These are phyloP conservation scores for Pezicula neosporulosa DNA, from an alignment of 2,329 filamentous ascomycete genomes.

Conservation along the genomic window DNA sequence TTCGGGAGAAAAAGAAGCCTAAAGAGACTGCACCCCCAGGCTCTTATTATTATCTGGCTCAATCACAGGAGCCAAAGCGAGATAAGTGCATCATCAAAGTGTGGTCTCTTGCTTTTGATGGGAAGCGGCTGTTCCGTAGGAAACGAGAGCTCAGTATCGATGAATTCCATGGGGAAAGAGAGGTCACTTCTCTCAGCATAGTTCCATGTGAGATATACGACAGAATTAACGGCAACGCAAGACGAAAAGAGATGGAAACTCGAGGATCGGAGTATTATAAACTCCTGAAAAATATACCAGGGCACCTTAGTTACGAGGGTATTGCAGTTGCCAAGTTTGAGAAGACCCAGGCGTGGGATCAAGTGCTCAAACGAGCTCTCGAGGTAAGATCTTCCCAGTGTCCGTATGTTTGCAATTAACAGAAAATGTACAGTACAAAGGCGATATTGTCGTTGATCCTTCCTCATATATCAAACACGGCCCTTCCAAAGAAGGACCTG, in stretches of 20 bases:
- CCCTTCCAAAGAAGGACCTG: not conserved
- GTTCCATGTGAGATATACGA: conserved; percentile 12
- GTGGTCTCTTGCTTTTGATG: conserved; percentile 21
- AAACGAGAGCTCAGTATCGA: conserved; percentile 13
- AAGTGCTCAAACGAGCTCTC: too few relatives aligned
- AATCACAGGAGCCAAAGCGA: not conserved
- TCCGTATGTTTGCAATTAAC: not conserved
- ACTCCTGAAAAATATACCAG: not conserved
- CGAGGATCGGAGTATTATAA: not conserved
- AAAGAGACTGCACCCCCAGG: not conserved
- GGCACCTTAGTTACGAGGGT: not conserved
- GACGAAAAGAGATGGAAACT: not conserved
- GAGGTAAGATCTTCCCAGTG: too few relatives aligned
- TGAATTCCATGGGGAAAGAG: conserved; percentile 15
- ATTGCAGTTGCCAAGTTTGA: not conserved
- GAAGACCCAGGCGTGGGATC: too few relatives aligned
- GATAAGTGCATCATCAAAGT: conserved; percentile 7
- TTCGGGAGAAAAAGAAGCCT: not conserved
- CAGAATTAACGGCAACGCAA: not conserved
- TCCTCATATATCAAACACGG: not conserved
- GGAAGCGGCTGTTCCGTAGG: conserved; percentile 12
- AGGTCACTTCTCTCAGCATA: conserved; percentile 18
- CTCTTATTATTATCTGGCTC: not conserved
- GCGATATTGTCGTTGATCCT: not conserved
- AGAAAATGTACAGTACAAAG: not conserved